A percentile compares a stretch with the other conserved stretches of the same genome.
Conservation (phyloP, 805 yeast genomes). For the Zygoascus tannicola region DNA sequence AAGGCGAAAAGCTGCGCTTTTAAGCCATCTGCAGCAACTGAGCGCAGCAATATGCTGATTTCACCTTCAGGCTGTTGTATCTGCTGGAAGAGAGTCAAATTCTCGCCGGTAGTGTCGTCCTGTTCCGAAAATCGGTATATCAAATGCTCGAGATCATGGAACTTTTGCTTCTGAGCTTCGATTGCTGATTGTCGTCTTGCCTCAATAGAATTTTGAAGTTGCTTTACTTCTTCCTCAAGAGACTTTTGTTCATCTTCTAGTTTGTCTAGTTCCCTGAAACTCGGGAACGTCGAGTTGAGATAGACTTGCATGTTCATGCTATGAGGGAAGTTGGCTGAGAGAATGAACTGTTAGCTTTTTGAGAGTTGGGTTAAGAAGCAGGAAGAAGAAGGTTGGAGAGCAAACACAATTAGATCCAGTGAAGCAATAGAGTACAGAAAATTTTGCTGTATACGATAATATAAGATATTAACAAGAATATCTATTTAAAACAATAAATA, state of each 20-base stretch:
- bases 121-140: background rate
- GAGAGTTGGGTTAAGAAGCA: too few relatives aligned
- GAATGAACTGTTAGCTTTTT: too few relatives aligned
- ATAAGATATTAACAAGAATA: too few relatives aligned
- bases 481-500: too few relatives aligned
- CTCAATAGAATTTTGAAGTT: slow-evolving; percentile 1
- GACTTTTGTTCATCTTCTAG: slow-evolving; percentile 13
- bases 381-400: too few relatives aligned
- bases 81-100: background rate
- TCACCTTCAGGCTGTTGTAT: background rate
- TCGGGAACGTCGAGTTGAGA: slow-evolving; percentile 20
- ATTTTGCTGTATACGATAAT: too few relatives aligned
- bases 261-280: slow-evolving; percentile 14
- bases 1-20: background rate
- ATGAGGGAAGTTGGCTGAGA: too few relatives aligned
- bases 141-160: background rate
- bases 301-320: slow-evolving; percentile 4
- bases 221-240: slow-evolving; percentile 7
- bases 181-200: background rate
- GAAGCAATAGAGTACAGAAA: too few relatives aligned
- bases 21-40: background rate
- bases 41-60: background rate
- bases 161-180: background rate
- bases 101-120: background rate
- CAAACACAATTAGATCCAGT: too few relatives aligned